Conservation (phyloP, 768 basidiomycete genomes). For the Lentinula detonsa region DNA sequence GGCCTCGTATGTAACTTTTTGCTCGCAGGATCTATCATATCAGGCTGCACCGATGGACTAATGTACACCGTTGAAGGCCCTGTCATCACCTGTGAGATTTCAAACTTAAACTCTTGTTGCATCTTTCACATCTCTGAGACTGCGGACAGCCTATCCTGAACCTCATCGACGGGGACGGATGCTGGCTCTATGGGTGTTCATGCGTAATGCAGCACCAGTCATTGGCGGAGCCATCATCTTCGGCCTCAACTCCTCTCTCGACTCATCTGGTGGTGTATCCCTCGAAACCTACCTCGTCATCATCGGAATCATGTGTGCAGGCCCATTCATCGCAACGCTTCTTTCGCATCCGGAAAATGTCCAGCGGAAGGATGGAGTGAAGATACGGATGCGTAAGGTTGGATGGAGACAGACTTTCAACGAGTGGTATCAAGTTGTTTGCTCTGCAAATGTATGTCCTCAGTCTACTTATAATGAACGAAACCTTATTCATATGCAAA, state of each 20-base stretch:
- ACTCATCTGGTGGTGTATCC: slow-evolving; percentile 24
- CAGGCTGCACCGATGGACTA: slow-evolving; percentile 23
- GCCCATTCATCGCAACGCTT: slow-evolving; percentile 23
- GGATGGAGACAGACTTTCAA: slow-evolving; percentile 20
- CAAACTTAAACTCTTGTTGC: background rate
- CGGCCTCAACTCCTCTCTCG: slow-evolving; percentile 19
- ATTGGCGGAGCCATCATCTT: slow-evolving; percentile 30
- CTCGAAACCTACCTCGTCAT: slow-evolving; percentile 26
- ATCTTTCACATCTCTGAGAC: background rate
- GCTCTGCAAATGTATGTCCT: slow-evolving; percentile 17
- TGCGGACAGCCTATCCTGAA: slow-evolving; percentile 22
- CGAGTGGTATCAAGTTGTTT: slow-evolving; percentile 23
- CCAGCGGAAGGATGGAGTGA: slow-evolving; percentile 24
- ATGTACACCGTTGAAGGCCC: slow-evolving; percentile 28
- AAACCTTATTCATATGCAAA: background rate
- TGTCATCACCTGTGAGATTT: slow-evolving; percentile 22
- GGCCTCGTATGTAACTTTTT: background rate
- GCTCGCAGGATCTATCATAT: slow-evolving; percentile 20
- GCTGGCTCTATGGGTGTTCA: slow-evolving; percentile 28
- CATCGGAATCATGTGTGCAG: slow-evolving; percentile 29
- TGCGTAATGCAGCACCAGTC: slow-evolving; percentile 25
- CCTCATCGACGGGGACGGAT: slow-evolving; percentile 26
- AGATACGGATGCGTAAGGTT: slow-evolving; percentile 21
- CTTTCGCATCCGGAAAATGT: slow-evolving; percentile 23
- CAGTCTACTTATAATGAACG: background rate